Evolutionary conservation across 768 basidiomycete genomes (phyloP).

Genomic region (Sutorius australiensis): DNA sequence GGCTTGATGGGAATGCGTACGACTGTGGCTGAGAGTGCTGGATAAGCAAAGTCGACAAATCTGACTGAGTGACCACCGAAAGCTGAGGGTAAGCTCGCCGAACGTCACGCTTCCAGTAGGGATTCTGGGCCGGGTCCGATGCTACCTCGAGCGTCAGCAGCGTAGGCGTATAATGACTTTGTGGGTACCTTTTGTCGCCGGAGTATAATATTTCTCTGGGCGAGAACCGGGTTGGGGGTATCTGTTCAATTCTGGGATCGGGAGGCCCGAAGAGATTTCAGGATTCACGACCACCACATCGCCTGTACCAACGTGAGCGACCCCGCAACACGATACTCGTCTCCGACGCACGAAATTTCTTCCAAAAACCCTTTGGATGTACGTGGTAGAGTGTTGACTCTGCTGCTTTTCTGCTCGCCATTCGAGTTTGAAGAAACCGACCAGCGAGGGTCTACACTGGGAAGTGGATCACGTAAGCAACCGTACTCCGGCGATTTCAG

Average conservation of each 20-base stretch:
- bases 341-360: constrained; percentile 77
- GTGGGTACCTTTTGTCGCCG: constrained; percentile 76
- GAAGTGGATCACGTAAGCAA: constrained; percentile 16
- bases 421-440: constrained; percentile 30
- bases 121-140: constrained; percentile 83
- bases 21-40: constrained; percentile 64
- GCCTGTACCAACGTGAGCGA: constrained; percentile 43
- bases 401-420: constrained; percentile 76
- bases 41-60: constrained; percentile 76
- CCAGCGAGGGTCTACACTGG: neutral
- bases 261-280: constrained; percentile 87
- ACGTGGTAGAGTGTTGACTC: constrained; percentile 91
- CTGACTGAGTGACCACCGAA: constrained; percentile 80
- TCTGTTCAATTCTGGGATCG: constrained; percentile 66
- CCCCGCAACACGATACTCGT: neutral
- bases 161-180: neutral
- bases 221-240: constrained; percentile 88
- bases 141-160: constrained; percentile 41
- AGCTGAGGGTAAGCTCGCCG: constrained; percentile 90
- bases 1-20: constrained; percentile 43
- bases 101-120: constrained; percentile 96
- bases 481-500: neutral
- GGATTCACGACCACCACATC: constrained; percentile 83
- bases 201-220: constrained; percentile 81
- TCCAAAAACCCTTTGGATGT: constrained; percentile 90